Base-by-base conservation (phyloP, 2,329 filamentous ascomycete genomes). In the Cladorrhinum sp. region DNA sequence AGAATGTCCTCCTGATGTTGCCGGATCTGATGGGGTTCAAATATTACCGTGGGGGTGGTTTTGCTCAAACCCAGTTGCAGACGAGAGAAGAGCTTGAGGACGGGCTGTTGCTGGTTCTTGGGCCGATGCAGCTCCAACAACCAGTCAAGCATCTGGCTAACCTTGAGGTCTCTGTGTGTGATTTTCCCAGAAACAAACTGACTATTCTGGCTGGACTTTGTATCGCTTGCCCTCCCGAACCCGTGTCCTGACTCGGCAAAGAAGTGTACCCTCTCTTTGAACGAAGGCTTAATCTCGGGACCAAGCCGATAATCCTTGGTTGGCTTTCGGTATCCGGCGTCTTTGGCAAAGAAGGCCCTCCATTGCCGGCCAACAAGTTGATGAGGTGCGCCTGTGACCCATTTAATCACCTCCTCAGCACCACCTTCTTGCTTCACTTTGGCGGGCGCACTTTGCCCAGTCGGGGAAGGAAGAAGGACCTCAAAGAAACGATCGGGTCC, bases 401-500 rank as follows among this genome's bases (percentile, higher is more conserved):
- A 84, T 1, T 67, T 60, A 6, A 78, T 72, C 25, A 80, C 68
- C 0, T 73, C 64, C 0, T 75, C 64, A 1, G 71, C 64, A 0
- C 72, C 72, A 0, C 71, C 70, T 2, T 75, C 67, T 1, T 77
- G 66, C 16, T 70, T 73, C 2, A 76, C 60, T 0, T 71, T 53
- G 0, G 62, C 54, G 0, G 74, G 71, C 0, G 69, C 66, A 1
- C 71, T 65, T 2, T 66, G 71, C 0, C 69, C 70, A 1, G 67
- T 71, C 0, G 78, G 73, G 0, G 76, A 75, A 0, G 85, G 84
- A 4, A 86, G 73, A 3, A 78, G 68, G 0, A 88, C 60, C 57
- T 87, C 82, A 1, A 88, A 62, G 50, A 86, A 86, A 0, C 85
- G 77, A 63, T 88, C 84, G 0, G 78, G 71, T 0, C 85, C 84